A percentile compares a stretch with the other conserved stretches of the same genome.
phyloP scores from a whole-genome alignment of 176 grass and related monocot species.

The Hsuehochloa calcarea region DNA sequence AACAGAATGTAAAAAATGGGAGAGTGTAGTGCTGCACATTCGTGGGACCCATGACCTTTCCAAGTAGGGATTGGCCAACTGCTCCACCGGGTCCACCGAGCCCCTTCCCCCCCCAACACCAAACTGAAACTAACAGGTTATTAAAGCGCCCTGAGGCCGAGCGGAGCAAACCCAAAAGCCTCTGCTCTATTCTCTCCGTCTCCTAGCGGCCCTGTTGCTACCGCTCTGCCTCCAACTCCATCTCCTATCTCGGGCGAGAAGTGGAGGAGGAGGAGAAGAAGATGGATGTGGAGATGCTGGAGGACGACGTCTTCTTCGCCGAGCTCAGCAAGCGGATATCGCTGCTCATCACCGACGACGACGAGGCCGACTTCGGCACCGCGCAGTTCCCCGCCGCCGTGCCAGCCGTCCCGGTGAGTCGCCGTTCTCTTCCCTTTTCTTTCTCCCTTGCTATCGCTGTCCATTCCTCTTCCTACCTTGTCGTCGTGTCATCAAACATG shows the following conservation, averaged over 20 bases:
- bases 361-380: slow-evolving; percentile 62
- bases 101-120: not conserved
- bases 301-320: slow-evolving; percentile 93
- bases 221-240: not conserved
- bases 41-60: slow-evolving; percentile 34
- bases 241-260: not conserved
- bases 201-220: not conserved
- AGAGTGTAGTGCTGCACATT: slow-evolving; percentile 1
- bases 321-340: slow-evolving; percentile 97
- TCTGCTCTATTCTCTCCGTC: not conserved
- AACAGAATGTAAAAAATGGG: slow-evolving; percentile 11
- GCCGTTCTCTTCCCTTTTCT: not conserved
- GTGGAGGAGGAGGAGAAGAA: not conserved
- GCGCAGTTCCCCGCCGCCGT: slow-evolving; percentile 39
- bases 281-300: slow-evolving; percentile 60
- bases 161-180: not conserved
- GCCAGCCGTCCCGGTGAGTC: slow-evolving; percentile 41
- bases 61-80: slow-evolving; percentile 54
- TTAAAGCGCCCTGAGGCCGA: slow-evolving; percentile 33
- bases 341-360: slow-evolving; percentile 90
- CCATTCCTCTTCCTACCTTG: not conserved
- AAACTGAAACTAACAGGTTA: slow-evolving; percentile 2
- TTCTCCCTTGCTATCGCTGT: not conserved
- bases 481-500: not conserved
- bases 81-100: slow-evolving; percentile 16